Evolutionary conservation across 2,329 filamentous ascomycete species (phyloP).

Genomic region (Fusarium sp.): DNA sequence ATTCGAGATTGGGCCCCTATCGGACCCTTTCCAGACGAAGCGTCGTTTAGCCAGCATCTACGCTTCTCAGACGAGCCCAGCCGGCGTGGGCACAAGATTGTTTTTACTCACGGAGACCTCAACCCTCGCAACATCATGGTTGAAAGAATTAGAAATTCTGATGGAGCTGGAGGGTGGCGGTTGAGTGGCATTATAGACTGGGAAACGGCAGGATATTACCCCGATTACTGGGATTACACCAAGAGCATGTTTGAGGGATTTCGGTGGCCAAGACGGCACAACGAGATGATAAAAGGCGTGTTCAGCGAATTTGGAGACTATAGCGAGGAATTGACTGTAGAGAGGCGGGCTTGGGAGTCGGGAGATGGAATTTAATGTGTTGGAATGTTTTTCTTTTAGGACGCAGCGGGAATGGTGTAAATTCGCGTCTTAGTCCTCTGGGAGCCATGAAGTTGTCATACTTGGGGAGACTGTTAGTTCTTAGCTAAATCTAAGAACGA

Average conservation of each 20-base stretch:
- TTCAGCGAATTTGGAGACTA: neutral
- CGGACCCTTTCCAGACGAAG: constrained; percentile 52
- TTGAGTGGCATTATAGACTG: constrained; percentile 49
- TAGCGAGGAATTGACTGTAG: neutral
- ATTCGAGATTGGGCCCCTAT: constrained; percentile 41
- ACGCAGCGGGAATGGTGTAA: too few species aligned
- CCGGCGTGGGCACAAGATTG: constrained; percentile 38
- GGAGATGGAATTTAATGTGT: too few species aligned
- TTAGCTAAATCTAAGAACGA: too few species aligned
- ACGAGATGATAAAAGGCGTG: constrained; percentile 11
- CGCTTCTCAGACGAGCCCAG: constrained; percentile 50
- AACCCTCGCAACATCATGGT: constrained; percentile 50
- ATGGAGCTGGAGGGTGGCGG: constrained; percentile 40
- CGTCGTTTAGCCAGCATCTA: constrained; percentile 51
- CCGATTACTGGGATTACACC: constrained; percentile 47
- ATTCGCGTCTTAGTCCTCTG: too few species aligned
- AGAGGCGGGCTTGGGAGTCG: neutral
- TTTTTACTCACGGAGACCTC: constrained; percentile 62
- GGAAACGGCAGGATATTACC: constrained; percentile 47
- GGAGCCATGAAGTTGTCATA: too few species aligned
- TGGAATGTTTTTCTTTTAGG: too few species aligned
- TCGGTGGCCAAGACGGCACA: too few species aligned
- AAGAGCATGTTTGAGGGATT: constrained; percentile 18
- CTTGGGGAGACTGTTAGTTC: too few species aligned
- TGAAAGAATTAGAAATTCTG: constrained; percentile 37